Base-by-base conservation (phyloP, 768 basidiomycete species). In the Psilocybe tampanensis region DNA sequence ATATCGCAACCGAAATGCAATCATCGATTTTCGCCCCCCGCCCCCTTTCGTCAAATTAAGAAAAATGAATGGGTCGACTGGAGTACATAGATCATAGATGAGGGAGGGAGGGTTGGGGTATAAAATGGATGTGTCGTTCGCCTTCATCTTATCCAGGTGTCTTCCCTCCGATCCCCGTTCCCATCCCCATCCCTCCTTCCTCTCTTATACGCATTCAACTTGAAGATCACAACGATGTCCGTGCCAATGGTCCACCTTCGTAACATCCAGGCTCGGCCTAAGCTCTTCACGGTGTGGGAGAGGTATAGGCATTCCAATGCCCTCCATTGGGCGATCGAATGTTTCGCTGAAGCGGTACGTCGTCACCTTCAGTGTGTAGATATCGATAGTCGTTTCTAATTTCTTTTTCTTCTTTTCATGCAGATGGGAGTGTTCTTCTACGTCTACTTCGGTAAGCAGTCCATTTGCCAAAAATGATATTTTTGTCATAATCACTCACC, bases 351-450 rank as follows among this genome's bases (percentile, higher is more conserved):
- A 69, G 70, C 75, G 62, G 85, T 88, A 65, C 66, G 70, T 66
- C 6, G 13, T 11, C 11, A 0, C 32, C 52, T 34, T 22, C 26
- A 13, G 13, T 3, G 11, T 15, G 15, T 34, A 15, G 29, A 8
- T 34, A 18, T 36, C 36, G 48, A 15, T 19, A 45, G n/a, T n/a
- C 42, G 12, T 19, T 8, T 36, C 42, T 18, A 39, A 48, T 33
- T 0, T 17, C 15, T 19, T 39, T 5, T 15, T 13, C 4, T 39
- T 5, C 15, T n/a, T 39, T 39, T n/a, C 7, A 8, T n/a, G 36
- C 15, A 86, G 85, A 48, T 84, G 33, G 86, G 86, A 13, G 84
- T 82, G 15, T 86, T 86, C 67, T 70, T 88, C 58, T 87, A 85
- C 64, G 77, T 79, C 24, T 84, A 80, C 56, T 73, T 72, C 17